phyloP scores from a whole-genome alignment of 1,139 yeast species.

The Sugiyamaella paludigena region DNA sequence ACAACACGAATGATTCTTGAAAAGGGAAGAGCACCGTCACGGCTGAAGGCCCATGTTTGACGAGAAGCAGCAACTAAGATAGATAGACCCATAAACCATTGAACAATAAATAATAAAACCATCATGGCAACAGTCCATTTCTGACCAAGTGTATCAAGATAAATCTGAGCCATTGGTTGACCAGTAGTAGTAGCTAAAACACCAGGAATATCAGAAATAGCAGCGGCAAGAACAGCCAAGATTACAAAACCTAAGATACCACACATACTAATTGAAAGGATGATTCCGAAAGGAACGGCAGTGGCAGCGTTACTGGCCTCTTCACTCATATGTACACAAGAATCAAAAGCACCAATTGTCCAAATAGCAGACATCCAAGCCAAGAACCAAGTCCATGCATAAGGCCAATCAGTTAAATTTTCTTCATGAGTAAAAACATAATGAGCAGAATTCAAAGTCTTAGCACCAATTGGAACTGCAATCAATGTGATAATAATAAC shows the following conservation, averaged over 20 bases:
- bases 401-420: conserved; percentile 57
- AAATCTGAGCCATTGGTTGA: conserved; percentile 55
- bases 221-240: conserved; percentile 53
- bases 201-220: conserved; percentile 51
- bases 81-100: conserved; percentile 61
- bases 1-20: conserved; percentile 42
- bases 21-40: conserved; percentile 84
- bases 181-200: conserved; percentile 36
- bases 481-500: conserved; percentile 59
- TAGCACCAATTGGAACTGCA: conserved; percentile 55
- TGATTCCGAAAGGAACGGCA: conserved; percentile 68
- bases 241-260: conserved; percentile 61
- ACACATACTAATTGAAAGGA: conserved; percentile 54
- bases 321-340: conserved; percentile 67
- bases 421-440: conserved; percentile 57
- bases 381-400: conserved; percentile 64
- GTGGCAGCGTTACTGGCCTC: conserved; percentile 64
- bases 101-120: conserved; percentile 32
- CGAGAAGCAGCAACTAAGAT: conserved; percentile 80
- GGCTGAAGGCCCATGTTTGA: conserved; percentile 80
- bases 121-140: conserved; percentile 53
- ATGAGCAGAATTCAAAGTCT: conserved; percentile 29
- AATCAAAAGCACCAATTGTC: conserved; percentile 54
- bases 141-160: conserved; percentile 63
- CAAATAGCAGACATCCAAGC: conserved; percentile 60